Evolutionary conservation across 345 rosid species (phyloP), one percentile per base, ranked within the genome.

Genomic region (Carallia pectinifolia): DNA sequence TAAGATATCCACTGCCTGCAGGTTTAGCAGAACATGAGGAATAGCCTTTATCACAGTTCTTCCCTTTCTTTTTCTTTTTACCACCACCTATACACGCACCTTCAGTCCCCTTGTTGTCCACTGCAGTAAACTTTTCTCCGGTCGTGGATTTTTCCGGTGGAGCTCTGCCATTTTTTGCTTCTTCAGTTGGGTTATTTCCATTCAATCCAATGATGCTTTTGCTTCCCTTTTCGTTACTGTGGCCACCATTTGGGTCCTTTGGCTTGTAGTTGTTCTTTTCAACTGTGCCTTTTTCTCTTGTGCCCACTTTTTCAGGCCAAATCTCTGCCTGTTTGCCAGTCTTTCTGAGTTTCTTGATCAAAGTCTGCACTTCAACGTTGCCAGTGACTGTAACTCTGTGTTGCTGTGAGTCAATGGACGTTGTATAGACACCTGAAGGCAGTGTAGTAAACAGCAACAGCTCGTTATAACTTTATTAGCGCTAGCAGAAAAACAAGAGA

Each of bases 311-410:
- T 70, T 68, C 68, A n/a, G 58, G 72, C 78, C 74, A 66, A 60
- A 76, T 53, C 66, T 65, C 71, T 18, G 79, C 79, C 6, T 27
- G 63, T 29, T 70, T 76, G 29, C 79, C 79, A 8, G 40, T 44
- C 23, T 76, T 65, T 15, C 38, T 39, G 69, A 76, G 79, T 66
- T 71, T 76, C 64, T 66, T 66, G 58, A 76, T 76, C 63, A 76
- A 61, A 6, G 75, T 53, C 75, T 71, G 71, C 6, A n/a, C 71
- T 70, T 37, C 55, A 33, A 76, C 36, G 50, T 70, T 76, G 18
- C 79, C 79, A 13, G 67, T 70, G 31, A 76, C 75, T 2, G 79
- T 70, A 16, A 75, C 70, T 61, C 67, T 70, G 8, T 76, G 79
- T 23, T 70, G 71, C 61, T 76, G 63, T 17, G 71, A 6, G 54